phyloP scores from a whole-genome alignment of 2,329 filamentous ascomycete species.

The Paecilomyces niveus region DNA sequence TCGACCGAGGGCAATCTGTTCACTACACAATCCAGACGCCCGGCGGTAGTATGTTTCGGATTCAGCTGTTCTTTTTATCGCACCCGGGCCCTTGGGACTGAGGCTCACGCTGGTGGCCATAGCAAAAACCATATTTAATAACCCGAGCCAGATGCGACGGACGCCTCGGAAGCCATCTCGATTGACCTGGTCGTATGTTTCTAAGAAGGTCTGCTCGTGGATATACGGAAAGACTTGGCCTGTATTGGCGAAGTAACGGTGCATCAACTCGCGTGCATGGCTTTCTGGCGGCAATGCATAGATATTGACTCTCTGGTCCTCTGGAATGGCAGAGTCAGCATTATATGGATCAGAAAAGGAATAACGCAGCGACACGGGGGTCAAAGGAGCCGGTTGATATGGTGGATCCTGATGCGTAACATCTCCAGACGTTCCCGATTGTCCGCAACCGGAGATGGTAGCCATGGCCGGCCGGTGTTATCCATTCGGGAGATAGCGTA shows the following conservation, averaged over 20 bases:
- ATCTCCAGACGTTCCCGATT: neutral
- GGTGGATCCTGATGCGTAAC: no score
- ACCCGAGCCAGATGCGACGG: slow-evolving; percentile 44
- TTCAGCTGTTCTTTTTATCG: slow-evolving; percentile 26
- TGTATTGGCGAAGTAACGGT: slow-evolving; percentile 30
- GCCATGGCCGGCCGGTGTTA: neutral
- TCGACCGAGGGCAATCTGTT: slow-evolving; percentile 26
- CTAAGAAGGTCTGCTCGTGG: slow-evolving; percentile 26
- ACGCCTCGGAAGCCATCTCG: slow-evolving; percentile 25
- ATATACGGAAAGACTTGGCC: slow-evolving; percentile 35
- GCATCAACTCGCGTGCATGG: slow-evolving; percentile 21
- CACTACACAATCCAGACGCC: slow-evolving; percentile 38
- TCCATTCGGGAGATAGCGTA: slow-evolving; percentile 15
- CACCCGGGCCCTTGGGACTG: slow-evolving; percentile 19
- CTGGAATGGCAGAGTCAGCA: neutral
- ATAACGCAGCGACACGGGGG: neutral
- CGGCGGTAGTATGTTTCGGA: slow-evolving; percentile 42
- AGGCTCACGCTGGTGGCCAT: slow-evolving; percentile 37
- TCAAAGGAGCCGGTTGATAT: no score
- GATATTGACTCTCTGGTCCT: slow-evolving; percentile 14
- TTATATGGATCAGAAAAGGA: neutral
- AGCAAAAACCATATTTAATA: slow-evolving; percentile 46
- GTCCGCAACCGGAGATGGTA: neutral
- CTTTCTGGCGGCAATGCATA: slow-evolving; percentile 25
- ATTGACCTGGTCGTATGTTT: slow-evolving; percentile 26